Base-by-base conservation (phyloP, 116 monocot genomes). In the Iris pallida region DNA sequence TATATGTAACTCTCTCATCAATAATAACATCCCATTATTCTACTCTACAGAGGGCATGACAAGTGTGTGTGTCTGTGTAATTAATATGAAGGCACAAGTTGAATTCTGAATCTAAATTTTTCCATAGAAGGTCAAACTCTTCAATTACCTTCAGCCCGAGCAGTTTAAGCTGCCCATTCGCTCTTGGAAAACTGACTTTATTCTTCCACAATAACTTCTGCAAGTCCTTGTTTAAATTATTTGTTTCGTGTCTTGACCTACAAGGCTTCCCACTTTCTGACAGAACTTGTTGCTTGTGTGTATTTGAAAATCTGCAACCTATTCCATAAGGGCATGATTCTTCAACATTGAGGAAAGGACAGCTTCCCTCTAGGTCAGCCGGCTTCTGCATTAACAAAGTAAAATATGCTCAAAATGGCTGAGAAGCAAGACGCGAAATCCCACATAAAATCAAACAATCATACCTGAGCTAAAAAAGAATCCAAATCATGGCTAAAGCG, bases 171-270 rank as follows among this genome's bases (percentile, higher is more conserved):
- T 89, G 96, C 58, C 68, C 74, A 81, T 85, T 79, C 17, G 96
- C 89, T 74, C 78, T 92, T 2, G 92, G 87, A 76, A 85, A 96
- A 40, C 49, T 77, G 54, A 85, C 66, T 81, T 83, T 87, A 68
- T 89, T 88, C 79, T 96, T 96, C 96, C 96, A 96, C 75, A 96
- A 71, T 42, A 86, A 87, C 75, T 67, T 91, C 76, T 96, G 96
- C 14, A 91, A 68, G 64, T 89, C 87, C 78, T 92, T 96, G 47
- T 47, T 86, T 41, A 96, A 59, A 71, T 41, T 47, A 75, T 96
- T 96, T 11, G 81, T 76, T 69, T 96, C 96, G 47, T 19, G 65
- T 20, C 20, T 74, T 20, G 72, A 77, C 59, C 52, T 82, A 46
- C 51, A 42, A 56, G 68, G 20, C 56, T 61, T 63, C 7, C 59